Percentiles rank a stretch among this genome's conserved stretches.
These are phyloP conservation scores for Cocos nucifera DNA, from an alignment of 176 grass and related monocot genomes.

Conservation along the genomic window DNA sequence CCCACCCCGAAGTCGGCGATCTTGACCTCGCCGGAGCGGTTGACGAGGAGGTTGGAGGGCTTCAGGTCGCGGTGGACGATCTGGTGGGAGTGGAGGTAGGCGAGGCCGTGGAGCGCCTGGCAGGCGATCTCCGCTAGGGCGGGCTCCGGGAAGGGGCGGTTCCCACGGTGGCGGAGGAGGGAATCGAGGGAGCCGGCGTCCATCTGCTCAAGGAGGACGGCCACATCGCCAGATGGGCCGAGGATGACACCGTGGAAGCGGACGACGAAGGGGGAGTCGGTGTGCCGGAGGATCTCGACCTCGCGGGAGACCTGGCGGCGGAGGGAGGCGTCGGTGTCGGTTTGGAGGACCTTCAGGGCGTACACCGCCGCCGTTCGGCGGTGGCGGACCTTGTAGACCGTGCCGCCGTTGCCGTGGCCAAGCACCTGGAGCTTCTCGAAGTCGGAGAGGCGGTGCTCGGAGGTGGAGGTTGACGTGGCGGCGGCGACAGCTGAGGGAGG, in stretches of 20 bases:
- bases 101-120: constrained; percentile 31
- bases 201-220: constrained; percentile 39
- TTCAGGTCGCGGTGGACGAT: constrained; percentile 43
- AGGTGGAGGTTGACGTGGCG: constrained; percentile 5
- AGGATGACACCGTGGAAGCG: constrained; percentile 37
- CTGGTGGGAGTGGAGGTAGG: constrained; percentile 34
- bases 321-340: constrained; percentile 2
- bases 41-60: constrained; percentile 31
- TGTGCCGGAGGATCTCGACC: constrained; percentile 20
- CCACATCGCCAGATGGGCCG: constrained; percentile 8
- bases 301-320: constrained; percentile 6
- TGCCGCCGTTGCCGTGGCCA: constrained; percentile 41
- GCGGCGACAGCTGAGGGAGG: neutral
- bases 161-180: neutral
- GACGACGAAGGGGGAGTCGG: constrained; percentile 29
- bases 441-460: constrained; percentile 30
- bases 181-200: constrained; percentile 37
- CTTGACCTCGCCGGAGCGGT: constrained; percentile 30
- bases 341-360: constrained; percentile 39
- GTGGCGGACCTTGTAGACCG: constrained; percentile 52
- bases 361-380: constrained; percentile 32
- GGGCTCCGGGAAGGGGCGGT: constrained; percentile 26
- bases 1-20: constrained; percentile 48
- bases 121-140: constrained; percentile 39
- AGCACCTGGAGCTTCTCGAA: constrained; percentile 38